These are phyloP conservation scores for Kluyveromyces nonfermentans DNA, from an alignment of 805 yeast genomes.

Conservation along the genomic window DNA sequence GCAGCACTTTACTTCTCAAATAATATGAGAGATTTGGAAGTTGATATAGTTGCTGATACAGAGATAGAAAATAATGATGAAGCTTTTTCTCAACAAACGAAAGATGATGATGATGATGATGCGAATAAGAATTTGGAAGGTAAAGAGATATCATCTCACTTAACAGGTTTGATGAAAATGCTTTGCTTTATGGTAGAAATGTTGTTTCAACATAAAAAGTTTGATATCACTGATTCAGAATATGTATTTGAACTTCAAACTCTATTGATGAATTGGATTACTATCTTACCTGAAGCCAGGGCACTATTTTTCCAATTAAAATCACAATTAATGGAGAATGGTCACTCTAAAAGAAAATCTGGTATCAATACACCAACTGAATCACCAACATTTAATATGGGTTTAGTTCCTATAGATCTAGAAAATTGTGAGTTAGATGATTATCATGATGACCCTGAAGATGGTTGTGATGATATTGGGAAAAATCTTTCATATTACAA, in stretches of 20 bases:
- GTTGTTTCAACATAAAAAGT: constrained; percentile 36
- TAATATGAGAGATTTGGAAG: constrained; percentile 21
- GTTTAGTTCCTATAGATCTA: not conserved
- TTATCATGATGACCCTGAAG: not conserved
- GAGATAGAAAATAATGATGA: not conserved
- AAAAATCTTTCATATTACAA: constrained; percentile 9
- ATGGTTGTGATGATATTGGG: constrained; percentile 4
- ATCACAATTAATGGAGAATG: constrained; percentile 7
- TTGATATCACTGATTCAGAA: constrained; percentile 40
- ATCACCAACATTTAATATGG: not conserved
- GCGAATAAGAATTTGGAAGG: constrained; percentile 12
- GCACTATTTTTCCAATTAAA: constrained; percentile 40
- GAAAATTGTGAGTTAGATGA: constrained; percentile 3
- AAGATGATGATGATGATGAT: constrained; percentile 6
- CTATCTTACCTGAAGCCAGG: constrained; percentile 53
- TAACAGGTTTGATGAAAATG: constrained; percentile 38
- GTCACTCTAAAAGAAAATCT: not conserved
- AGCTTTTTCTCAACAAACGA: constrained; percentile 3
- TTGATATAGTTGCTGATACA: constrained; percentile 15
- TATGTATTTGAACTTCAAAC: constrained; percentile 52
- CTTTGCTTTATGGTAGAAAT: constrained; percentile 56
- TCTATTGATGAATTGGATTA: constrained; percentile 56
- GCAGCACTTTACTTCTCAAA: constrained; percentile 37
- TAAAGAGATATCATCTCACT: constrained; percentile 26
- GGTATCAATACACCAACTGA: not conserved